These are phyloP conservation scores for Pestalotiopsis sp. DNA, from an alignment of 2,329 filamentous ascomycete species.

Conservation along the genomic window DNA sequence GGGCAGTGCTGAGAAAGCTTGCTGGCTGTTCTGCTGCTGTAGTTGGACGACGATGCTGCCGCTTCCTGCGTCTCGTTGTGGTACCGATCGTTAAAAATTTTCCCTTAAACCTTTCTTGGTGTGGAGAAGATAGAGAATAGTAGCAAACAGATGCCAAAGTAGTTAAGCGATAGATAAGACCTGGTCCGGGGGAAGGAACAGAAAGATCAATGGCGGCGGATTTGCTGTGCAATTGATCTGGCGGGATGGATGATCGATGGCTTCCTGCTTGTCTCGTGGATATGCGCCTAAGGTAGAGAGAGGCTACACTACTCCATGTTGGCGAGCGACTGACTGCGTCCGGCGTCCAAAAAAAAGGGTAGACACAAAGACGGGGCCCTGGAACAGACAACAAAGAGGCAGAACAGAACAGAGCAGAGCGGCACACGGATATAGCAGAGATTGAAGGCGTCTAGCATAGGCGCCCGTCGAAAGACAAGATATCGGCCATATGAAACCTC, in stretches of 20 bases:
- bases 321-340: not conserved
- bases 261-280: not conserved
- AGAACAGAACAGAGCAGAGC: not conserved
- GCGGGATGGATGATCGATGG: not conserved
- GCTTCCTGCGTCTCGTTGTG: not conserved
- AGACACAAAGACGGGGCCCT: not conserved
- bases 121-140: not conserved
- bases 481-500: not conserved
- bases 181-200: not conserved
- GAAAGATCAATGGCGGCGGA: not conserved
- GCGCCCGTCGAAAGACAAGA: not conserved
- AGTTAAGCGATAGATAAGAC: not conserved
- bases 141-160: not conserved
- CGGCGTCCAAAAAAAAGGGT: not conserved
- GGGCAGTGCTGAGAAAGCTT: slow-evolving; percentile 10
- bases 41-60: not conserved
- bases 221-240: not conserved
- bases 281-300: not conserved
- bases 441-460: not conserved
- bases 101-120: not conserved
- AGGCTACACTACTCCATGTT: not conserved
- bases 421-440: not conserved
- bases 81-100: not conserved
- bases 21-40: not conserved
- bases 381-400: not conserved